A percentile compares a stretch with the other conserved stretches of the same genome.
phyloP scores from a whole-genome alignment of 2,329 filamentous ascomycete species.

The Microsporum audouinii region DNA sequence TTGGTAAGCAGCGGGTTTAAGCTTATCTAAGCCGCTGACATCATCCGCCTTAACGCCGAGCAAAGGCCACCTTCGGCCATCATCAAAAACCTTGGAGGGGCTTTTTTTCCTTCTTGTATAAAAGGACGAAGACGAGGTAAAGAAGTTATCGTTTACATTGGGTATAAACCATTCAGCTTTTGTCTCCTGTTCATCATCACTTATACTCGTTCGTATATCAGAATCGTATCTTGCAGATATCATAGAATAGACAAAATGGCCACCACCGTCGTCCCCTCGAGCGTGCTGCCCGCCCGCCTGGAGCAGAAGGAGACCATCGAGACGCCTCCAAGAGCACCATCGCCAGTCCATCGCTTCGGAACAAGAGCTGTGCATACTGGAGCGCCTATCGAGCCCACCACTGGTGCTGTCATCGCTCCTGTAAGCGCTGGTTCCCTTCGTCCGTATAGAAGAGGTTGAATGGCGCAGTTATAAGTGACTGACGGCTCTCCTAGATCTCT shows the following conservation, averaged over 20 bases:
- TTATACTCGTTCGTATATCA: neutral
- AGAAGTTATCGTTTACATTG: no score
- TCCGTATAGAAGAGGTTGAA: no score
- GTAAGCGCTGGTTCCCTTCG: constrained; percentile 24
- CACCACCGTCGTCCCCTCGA: neutral
- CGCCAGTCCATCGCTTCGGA: constrained; percentile 70
- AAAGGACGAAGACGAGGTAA: no score
- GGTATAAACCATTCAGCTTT: no score
- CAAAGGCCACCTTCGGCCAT: no score
- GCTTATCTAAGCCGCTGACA: no score
- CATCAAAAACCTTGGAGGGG: no score
- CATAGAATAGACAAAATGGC: neutral
- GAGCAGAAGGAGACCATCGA: constrained; percentile 46
- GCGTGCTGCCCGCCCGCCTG: constrained; percentile 8
- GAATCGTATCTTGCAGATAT: neutral
- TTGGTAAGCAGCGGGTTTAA: no score
- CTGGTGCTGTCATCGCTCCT: constrained; percentile 88
- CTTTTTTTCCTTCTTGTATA: no score
- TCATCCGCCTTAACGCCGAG: no score
- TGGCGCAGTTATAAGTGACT: neutral
- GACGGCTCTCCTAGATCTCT: constrained; percentile 51
- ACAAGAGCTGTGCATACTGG: constrained; percentile 93
- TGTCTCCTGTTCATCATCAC: neutral
- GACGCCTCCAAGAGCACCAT: constrained; percentile 61
- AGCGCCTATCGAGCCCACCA: constrained; percentile 76